Conservation (phyloP, 2,329 filamentous ascomycete genomes). For the Fusarium brachygibbosum region DNA sequence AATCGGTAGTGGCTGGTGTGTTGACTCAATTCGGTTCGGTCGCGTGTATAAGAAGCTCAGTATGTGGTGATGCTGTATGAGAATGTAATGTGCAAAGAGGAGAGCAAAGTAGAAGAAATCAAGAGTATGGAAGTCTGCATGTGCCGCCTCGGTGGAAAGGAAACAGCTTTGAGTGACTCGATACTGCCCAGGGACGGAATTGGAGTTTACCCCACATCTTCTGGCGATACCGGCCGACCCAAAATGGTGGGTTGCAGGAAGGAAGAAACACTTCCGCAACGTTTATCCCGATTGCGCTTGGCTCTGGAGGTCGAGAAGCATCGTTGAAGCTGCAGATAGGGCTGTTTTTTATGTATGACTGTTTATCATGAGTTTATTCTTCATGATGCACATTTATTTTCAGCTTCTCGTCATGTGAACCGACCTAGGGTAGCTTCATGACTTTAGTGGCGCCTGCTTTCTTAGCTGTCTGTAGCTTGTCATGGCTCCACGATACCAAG, state of each 20-base stretch:
- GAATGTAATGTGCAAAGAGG: background rate
- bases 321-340: conserved; percentile 15
- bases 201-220: conserved; percentile 46
- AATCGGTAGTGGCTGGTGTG: background rate
- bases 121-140: conserved; percentile 19
- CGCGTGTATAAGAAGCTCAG: background rate
- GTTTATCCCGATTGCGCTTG: conserved; percentile 16
- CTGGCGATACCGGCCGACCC: conserved; percentile 47
- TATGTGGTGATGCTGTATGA: background rate
- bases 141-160: conserved; percentile 42
- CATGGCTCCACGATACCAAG: background rate
- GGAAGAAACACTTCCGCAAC: conserved; percentile 6
- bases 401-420: background rate
- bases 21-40: conserved; percentile 18
- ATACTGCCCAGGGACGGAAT: conserved; percentile 23
- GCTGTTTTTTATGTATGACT: conserved; percentile 1
- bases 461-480: conserved; percentile 20
- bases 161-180: conserved; percentile 44
- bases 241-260: conserved; percentile 41
- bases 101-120: background rate
- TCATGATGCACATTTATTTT: background rate
- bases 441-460: conserved; percentile 17
- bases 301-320: background rate
- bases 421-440: conserved; percentile 20
- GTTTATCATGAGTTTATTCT: background rate